Evolutionary conservation across 1,284 basidiomycete species (phyloP), one percentile per base, ranked within the genome.

Genomic region (Inonotus obliquus): DNA sequence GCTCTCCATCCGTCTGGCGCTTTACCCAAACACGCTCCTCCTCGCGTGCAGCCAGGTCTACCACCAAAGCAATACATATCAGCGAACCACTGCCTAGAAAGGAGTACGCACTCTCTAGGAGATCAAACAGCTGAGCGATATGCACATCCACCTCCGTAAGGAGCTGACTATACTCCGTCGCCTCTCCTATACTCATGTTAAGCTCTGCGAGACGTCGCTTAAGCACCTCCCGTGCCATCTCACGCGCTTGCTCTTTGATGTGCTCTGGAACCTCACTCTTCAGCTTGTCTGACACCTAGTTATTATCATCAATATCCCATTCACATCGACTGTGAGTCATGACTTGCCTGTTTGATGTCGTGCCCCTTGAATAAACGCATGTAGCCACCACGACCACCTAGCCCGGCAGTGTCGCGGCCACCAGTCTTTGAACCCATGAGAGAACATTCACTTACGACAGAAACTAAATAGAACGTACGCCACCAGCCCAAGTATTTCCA

Each of bases 11-110:
- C 0, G 82, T 86, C 70, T 86, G 85, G 3, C 85, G 79, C 68
- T 86, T 87, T 19, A 87, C 75, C 85, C 84, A 87, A 2, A 87
- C 79, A 7, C 84, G 79, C 65, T 86, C 85, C 67, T 87, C 85
- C 66, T 87, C 85, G 62, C 81, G 85, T 0, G 84, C 83, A 10
- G 83, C 77, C 21, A 87, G 77, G 68, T 86, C 85, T 86, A 66
- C 41, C 10, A 44, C 3, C 11, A 19, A 25, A 32, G 4, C 9
- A 32, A 32, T 32, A 9, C 9, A 32, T 44, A 17, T 21, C 19
- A 21, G n/a, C 19, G 7, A 44, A 9, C 41, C 41, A 11, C 17
- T 44, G 1, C 41, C 14, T 19, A 17, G n/a, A 47, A 19, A 47
- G 17, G 71, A 35, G 17, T 0, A 67, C 80, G 61, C 58, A 86